These are phyloP conservation scores for Hyphopichia wangnamkhiaoensis DNA, from an alignment of 1,139 yeast genomes.

Conservation along the genomic window DNA sequence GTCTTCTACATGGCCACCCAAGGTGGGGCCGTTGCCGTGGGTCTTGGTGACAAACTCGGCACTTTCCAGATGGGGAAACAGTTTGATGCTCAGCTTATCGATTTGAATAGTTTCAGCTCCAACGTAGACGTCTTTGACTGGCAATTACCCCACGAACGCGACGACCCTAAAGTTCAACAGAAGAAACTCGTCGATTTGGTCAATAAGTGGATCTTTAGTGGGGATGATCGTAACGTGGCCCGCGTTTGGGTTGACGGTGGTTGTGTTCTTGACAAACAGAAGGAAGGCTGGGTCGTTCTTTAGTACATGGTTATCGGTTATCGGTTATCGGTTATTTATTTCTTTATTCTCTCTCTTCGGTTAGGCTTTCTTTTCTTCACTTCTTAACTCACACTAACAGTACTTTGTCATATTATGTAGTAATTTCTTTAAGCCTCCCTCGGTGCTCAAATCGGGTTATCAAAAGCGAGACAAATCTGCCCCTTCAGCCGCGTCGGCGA, in stretches of 20 bases:
- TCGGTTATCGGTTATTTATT: too few species aligned
- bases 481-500: too few species aligned
- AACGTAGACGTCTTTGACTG: constrained; percentile 75
- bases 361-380: too few species aligned
- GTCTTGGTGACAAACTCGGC: constrained; percentile 61
- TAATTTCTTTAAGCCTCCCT: too few species aligned
- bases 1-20: constrained; percentile 79
- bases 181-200: constrained; percentile 54
- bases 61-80: constrained; percentile 72
- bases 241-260: constrained; percentile 85
- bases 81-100: constrained; percentile 83
- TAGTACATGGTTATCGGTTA: too few species aligned
- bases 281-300: constrained; percentile 2
- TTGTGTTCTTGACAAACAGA: constrained; percentile 46
- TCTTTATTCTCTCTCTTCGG: too few species aligned
- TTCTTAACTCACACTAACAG: too few species aligned
- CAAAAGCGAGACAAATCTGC: too few species aligned
- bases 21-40: constrained; percentile 86
- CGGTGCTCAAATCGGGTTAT: too few species aligned
- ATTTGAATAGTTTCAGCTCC: constrained; percentile 51
- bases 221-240: constrained; percentile 86
- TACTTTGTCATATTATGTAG: too few species aligned
- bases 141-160: constrained; percentile 41
- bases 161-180: constrained; percentile 10
- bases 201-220: constrained; percentile 92